A percentile compares a stretch with the other conserved stretches of the same genome.
Evolutionary conservation across 441 rosid genomes (phyloP).

Genomic region (Jatropha podagrica): DNA sequence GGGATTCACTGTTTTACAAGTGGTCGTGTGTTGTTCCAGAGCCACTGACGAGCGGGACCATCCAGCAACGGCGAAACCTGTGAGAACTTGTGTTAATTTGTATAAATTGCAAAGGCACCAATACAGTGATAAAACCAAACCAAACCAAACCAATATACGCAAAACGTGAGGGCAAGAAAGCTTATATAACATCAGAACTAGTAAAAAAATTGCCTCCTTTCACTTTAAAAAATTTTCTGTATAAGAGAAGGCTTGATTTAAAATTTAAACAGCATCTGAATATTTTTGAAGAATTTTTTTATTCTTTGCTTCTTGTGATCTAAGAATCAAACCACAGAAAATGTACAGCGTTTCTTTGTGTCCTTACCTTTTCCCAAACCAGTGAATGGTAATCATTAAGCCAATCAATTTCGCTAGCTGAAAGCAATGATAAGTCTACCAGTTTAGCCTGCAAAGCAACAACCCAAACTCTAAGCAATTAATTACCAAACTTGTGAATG

Average conservation of each 20-base stretch:
- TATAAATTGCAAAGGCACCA: background rate
- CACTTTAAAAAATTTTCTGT: background rate
- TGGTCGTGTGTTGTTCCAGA: conserved; percentile 75
- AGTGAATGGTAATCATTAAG: conserved; percentile 73
- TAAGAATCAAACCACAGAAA: background rate
- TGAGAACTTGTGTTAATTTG: background rate
- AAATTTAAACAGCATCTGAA: background rate
- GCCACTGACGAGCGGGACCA: conserved; percentile 78
- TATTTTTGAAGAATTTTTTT: background rate
- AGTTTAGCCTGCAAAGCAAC: conserved; percentile 60
- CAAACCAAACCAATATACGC: background rate
- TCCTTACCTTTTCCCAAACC: conserved; percentile 90
- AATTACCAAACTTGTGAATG: background rate
- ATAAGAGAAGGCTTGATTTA: background rate
- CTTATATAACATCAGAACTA: background rate
- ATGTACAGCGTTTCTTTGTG: background rate
- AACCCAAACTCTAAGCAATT: background rate
- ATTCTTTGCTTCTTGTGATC: background rate
- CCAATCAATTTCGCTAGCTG: conserved; percentile 70
- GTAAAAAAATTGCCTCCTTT: background rate
- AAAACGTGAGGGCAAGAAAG: background rate
- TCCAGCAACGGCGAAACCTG: conserved; percentile 89
- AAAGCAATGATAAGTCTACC: conserved; percentile 64
- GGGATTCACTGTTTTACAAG: conserved; percentile 40
- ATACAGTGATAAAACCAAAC: background rate